Evolutionary conservation across 768 basidiomycete species (phyloP).

Genomic region (Ramaria rubella): DNA sequence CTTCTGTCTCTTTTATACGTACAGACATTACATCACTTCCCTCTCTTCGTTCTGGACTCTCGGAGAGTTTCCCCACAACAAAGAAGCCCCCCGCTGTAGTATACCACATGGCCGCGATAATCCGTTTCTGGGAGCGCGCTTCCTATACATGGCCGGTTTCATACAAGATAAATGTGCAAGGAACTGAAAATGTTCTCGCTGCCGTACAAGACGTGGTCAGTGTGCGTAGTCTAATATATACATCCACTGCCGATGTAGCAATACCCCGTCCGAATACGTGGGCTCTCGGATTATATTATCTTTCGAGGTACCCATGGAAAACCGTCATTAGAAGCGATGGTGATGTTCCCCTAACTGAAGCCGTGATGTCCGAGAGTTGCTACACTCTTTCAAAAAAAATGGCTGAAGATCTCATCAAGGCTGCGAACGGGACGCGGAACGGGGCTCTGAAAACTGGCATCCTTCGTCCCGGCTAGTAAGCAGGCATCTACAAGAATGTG

Average conservation of each 20-base stretch:
- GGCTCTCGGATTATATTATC: slow-evolving; percentile 24
- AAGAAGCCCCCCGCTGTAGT: slow-evolving; percentile 18
- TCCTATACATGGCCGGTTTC: slow-evolving; percentile 15
- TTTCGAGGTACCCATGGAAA: slow-evolving; percentile 6
- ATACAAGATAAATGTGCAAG: slow-evolving; percentile 7
- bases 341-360: neutral
- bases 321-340: slow-evolving; percentile 6
- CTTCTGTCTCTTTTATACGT: slow-evolving; percentile 25
- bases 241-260: neutral
- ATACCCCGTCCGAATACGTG: slow-evolving; percentile 14
- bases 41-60: slow-evolving; percentile 24
- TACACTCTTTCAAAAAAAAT: neutral
- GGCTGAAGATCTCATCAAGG: neutral
- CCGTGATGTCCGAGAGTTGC: neutral
- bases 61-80: slow-evolving; percentile 17
- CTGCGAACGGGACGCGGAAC: neutral
- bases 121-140: slow-evolving; percentile 21
- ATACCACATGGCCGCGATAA: slow-evolving; percentile 20
- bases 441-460: slow-evolving; percentile 13
- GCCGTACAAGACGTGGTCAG: neutral
- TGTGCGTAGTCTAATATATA: neutral
- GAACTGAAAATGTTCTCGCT: neutral
- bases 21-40: slow-evolving; percentile 27
- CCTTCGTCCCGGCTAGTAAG: slow-evolving; percentile 29
- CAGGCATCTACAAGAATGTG: neutral